Percentiles rank a stretch among this genome's conserved stretches.
Conservation (phyloP, 2,329 filamentous ascomycete species). For the Phaeosphaeria sp. region DNA sequence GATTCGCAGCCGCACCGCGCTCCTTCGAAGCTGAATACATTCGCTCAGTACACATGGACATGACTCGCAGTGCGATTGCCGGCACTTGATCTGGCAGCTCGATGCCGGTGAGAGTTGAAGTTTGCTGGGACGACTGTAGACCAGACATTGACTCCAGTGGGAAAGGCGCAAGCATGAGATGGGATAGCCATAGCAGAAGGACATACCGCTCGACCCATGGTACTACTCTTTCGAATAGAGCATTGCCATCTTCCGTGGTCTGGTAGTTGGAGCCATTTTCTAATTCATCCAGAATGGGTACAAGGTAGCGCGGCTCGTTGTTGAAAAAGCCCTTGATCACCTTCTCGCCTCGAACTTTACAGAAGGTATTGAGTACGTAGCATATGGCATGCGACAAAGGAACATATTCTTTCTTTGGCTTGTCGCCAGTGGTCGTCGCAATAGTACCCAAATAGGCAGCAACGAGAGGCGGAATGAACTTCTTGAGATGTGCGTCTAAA, state of each 20-base stretch:
- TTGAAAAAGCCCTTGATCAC: constrained; percentile 89
- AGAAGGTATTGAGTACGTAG: constrained; percentile 84
- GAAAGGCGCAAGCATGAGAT: constrained; percentile 74
- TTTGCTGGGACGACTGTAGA: constrained; percentile 36
- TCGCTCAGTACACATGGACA: constrained; percentile 75
- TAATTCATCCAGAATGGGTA: constrained; percentile 77
- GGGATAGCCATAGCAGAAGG: constrained; percentile 77
- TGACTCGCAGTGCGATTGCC: constrained; percentile 71
- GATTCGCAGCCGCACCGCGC: constrained; percentile 81
- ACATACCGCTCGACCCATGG: constrained; percentile 89
- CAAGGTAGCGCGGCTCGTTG: constrained; percentile 86
- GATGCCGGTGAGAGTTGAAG: constrained; percentile 52
- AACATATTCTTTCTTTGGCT: constrained; percentile 28
- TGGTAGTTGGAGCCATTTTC: constrained; percentile 61
- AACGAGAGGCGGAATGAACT: constrained; percentile 76
- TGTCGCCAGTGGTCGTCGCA: constrained; percentile 38
- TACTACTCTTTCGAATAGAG: constrained; percentile 22
- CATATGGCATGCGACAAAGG: constrained; percentile 67
- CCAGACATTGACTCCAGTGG: constrained; percentile 84
- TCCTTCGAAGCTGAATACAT: constrained; percentile 83
- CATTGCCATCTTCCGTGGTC: constrained; percentile 16
- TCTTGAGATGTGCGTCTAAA: constrained; percentile 81
- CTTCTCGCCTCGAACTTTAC: constrained; percentile 93
- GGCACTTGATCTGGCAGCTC: constrained; percentile 68
- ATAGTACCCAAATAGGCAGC: constrained; percentile 77